These are phyloP conservation scores for Nitzschia inconspicua DNA, from an alignment of 108 stramenopile species.

Conservation along the genomic window DNA sequence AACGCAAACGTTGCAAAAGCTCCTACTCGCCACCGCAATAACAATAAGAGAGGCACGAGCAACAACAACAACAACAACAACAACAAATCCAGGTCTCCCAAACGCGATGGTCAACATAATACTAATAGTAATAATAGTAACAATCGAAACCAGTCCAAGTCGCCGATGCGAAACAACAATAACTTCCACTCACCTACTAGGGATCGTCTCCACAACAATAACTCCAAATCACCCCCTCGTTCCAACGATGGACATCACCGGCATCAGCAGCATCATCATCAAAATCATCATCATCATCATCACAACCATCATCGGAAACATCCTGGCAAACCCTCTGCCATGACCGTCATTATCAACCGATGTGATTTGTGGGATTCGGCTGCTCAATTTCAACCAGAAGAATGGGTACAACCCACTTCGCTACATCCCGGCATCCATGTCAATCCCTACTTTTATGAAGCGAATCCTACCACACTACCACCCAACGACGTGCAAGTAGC, in stretches of 20 bases:
- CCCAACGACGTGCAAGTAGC: slow-evolving; percentile 2
- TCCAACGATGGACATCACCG: not conserved
- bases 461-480: not conserved
- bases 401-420: slow-evolving; percentile 8
- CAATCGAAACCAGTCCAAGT: slow-evolving; percentile 9
- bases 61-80: not conserved
- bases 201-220: slow-evolving; percentile 4
- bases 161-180: slow-evolving; percentile 10
- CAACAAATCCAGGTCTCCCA: slow-evolving; percentile 34
- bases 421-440: slow-evolving; percentile 13
- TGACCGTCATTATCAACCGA: slow-evolving; percentile 55
- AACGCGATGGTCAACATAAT: no score
- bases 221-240: not conserved
- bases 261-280: not conserved
- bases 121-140: no score
- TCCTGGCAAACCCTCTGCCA: slow-evolving; percentile 21
- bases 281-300: slow-evolving; percentile 5
- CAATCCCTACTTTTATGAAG: slow-evolving; percentile 20
- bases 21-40: not conserved
- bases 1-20: no score
- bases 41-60: not conserved
- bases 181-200: slow-evolving; percentile 20
- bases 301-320: slow-evolving; percentile 2
- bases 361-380: slow-evolving; percentile 48
- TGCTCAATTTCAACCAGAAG: slow-evolving; percentile 33